Evolutionary conservation across 75 land plant species (phyloP).

Genomic region (Adiantum capillusveneris): DNA sequence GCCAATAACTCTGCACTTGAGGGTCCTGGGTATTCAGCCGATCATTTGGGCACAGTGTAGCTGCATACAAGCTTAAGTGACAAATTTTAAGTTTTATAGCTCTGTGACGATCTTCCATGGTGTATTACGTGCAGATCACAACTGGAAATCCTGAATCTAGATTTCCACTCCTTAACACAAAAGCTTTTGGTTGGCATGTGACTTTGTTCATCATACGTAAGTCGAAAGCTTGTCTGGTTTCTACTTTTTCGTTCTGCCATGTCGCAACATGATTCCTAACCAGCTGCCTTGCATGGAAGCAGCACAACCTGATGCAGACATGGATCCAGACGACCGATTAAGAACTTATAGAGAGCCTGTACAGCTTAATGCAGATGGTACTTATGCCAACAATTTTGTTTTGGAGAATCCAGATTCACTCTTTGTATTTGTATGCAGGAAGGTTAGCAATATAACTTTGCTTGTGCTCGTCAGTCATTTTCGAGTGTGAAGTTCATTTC

Average conservation of each 20-base stretch:
- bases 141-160: not conserved
- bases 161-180: not conserved
- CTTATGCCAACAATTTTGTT: conserved; percentile 2
- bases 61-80: too few relatives aligned
- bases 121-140: not conserved
- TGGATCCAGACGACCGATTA: not conserved
- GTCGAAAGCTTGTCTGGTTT: not conserved
- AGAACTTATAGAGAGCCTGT: conserved; percentile 2
- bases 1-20: too few relatives aligned
- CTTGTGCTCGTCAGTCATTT: too few relatives aligned
- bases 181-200: conserved; percentile 17
- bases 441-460: not conserved
- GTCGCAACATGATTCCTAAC: too few relatives aligned
- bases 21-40: too few relatives aligned
- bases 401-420: conserved; percentile 9
- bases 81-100: too few relatives aligned
- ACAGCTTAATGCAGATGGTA: conserved; percentile 9
- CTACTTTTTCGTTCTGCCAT: too few relatives aligned
- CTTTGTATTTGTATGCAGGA: conserved; percentile 11
- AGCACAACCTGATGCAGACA: conserved; percentile 7
- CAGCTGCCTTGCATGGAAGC: too few relatives aligned
- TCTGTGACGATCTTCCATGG: too few relatives aligned
- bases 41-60: too few relatives aligned
- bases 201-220: conserved; percentile 21
- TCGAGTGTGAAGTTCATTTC: too few relatives aligned